These are phyloP conservation scores for Fusarium globosum DNA, from an alignment of 2,329 filamentous ascomycete species.

Conservation along the genomic window DNA sequence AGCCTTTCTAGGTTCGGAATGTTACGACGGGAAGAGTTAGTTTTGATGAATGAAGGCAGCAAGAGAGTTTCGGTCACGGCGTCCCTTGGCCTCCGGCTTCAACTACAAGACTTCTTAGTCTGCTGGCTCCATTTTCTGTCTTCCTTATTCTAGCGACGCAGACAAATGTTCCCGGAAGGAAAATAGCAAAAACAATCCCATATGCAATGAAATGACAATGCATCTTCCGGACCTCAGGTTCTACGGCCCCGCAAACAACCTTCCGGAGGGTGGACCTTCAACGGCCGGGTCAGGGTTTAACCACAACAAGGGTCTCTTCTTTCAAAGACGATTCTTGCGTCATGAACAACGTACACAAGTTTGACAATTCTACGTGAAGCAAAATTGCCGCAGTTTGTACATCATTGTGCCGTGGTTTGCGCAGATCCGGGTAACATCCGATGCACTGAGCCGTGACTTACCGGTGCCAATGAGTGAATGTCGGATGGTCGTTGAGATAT, in stretches of 20 bases:
- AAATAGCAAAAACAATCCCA: neutral
- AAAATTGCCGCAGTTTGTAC: neutral
- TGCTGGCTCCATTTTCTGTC: neutral
- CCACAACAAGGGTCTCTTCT: neutral
- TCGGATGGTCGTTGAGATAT: neutral
- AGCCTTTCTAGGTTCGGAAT: neutral
- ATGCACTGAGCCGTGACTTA: constrained; percentile 27
- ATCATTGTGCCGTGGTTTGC: constrained; percentile 14
- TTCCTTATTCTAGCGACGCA: neutral
- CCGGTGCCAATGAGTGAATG: neutral
- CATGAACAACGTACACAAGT: constrained; percentile 8
- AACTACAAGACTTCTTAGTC: too few species aligned
- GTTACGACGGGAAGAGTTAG: neutral
- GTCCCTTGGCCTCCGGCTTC: neutral
- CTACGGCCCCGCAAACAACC: constrained; percentile 33
- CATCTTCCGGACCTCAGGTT: constrained; percentile 17
- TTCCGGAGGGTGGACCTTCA: constrained; percentile 27
- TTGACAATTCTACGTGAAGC: neutral
- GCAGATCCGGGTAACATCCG: constrained; percentile 12
- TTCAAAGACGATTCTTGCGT: constrained; percentile 12
- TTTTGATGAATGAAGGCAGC: neutral
- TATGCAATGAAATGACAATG: constrained; percentile 9
- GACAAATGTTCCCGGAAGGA: neutral
- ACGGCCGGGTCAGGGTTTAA: constrained; percentile 26
- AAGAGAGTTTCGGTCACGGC: neutral